Conservation (phyloP, 768 basidiomycete genomes). For the Clitopilus hobsonii region DNA sequence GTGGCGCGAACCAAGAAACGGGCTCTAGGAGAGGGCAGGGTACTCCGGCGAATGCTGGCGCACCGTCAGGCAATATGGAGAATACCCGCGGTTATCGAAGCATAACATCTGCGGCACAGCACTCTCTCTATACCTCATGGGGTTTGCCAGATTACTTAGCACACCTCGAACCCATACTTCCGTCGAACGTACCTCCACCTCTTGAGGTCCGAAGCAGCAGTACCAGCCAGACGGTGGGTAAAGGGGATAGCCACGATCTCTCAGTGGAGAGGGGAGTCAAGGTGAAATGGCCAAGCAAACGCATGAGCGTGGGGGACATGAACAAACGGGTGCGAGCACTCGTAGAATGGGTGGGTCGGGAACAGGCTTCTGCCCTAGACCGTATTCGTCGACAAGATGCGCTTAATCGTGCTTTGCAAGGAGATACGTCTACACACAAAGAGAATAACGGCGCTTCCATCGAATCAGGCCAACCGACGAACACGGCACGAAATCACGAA, state of each 20-base stretch:
- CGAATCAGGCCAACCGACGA: constrained; percentile 1
- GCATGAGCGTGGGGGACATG: constrained; percentile 97
- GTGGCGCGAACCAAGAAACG: background rate
- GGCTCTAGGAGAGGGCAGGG: background rate
- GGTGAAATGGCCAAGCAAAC: constrained; percentile 90
- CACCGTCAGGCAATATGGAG: background rate
- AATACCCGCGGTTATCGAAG: constrained; percentile 44
- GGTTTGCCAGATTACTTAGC: constrained; percentile 89
- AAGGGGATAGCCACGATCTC: constrained; percentile 54
- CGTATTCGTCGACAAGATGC: constrained; percentile 66
- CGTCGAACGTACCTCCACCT: constrained; percentile 68
- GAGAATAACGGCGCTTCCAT: constrained; percentile 5
- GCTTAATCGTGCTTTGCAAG: constrained; percentile 49
- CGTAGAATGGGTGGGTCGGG: constrained; percentile 91
- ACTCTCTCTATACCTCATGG: constrained; percentile 82
- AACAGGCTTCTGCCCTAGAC: constrained; percentile 74
- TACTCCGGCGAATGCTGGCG: background rate
- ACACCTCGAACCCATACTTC: constrained; percentile 81
- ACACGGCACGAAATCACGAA: constrained; percentile 5
- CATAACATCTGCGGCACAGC: constrained; percentile 58
- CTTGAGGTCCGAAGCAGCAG: constrained; percentile 59
- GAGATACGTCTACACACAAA: constrained; percentile 13
- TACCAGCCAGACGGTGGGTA: constrained; percentile 21
- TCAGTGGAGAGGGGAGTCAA: constrained; percentile 75
- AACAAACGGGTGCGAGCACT: constrained; percentile 88